Conservation (phyloP, 805 yeast species). For the Zygoascus bituminiphila region DNA sequence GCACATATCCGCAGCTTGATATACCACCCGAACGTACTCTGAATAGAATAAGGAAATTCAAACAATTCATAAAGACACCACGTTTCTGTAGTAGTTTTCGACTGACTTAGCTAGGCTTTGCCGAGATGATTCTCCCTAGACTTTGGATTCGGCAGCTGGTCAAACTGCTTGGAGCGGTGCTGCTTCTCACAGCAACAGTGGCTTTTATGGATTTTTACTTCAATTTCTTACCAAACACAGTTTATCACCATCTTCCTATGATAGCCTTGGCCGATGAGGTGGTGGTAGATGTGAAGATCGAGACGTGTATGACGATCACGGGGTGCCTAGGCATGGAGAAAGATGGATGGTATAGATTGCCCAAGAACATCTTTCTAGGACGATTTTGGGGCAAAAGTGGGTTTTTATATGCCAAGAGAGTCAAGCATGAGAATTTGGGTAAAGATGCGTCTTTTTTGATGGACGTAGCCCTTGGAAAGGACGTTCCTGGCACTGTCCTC, state of each 20-base stretch:
- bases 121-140: constrained; percentile 7
- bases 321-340: constrained; percentile 13
- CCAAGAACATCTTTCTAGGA: constrained; percentile 42
- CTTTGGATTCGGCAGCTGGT: constrained; percentile 13
- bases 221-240: constrained; percentile 30
- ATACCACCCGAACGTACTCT: too few species aligned
- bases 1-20: too few species aligned
- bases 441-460: constrained; percentile 11
- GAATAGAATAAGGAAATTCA: too few species aligned
- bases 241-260: constrained; percentile 31
- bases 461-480: constrained; percentile 11
- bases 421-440: constrained; percentile 12
- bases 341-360: constrained; percentile 38
- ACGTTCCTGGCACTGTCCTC: constrained; percentile 16
- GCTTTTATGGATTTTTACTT: constrained; percentile 34
- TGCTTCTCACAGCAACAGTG: constrained; percentile 19
- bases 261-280: constrained; percentile 37
- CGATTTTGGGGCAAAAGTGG: constrained; percentile 34
- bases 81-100: too few species aligned
- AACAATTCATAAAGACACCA: too few species aligned
- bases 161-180: constrained; percentile 7
- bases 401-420: constrained; percentile 31
- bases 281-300: constrained; percentile 36
- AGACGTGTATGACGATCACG: constrained; percentile 25
- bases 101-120: too few species aligned